Conservation (phyloP, 805 yeast genomes). For the Saturnispora dispora region DNA sequence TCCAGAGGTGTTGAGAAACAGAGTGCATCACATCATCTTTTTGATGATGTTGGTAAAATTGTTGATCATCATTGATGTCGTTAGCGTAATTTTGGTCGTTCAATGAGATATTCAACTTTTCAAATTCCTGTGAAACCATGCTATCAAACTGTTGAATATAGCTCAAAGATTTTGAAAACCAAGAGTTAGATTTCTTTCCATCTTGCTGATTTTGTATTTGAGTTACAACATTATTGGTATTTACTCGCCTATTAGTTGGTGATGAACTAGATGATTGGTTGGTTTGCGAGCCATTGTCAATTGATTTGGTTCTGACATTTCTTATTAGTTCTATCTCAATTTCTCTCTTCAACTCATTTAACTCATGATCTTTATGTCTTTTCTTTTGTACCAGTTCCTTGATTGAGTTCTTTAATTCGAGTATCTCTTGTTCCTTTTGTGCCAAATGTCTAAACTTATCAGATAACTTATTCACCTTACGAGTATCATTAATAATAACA, state of each 20-base stretch:
- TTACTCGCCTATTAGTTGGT: slow-evolving; percentile 10
- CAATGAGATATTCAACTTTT: slow-evolving; percentile 36
- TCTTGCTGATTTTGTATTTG: background rate
- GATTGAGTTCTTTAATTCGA: slow-evolving; percentile 53
- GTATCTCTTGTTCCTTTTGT: slow-evolving; percentile 55
- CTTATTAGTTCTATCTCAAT: slow-evolving; percentile 39
- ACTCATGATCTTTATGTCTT: slow-evolving; percentile 37
- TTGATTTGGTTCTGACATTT: slow-evolving; percentile 26
- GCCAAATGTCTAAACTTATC: slow-evolving; percentile 54
- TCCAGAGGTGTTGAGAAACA: slow-evolving; percentile 39
- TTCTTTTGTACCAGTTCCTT: slow-evolving; percentile 34
- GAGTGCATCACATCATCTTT: slow-evolving; percentile 28
- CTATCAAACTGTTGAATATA: slow-evolving; percentile 62
- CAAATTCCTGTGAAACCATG: slow-evolving; percentile 56
- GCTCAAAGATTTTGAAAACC: slow-evolving; percentile 44
- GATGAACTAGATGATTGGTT: slow-evolving; percentile 15
- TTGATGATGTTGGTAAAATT: slow-evolving; percentile 18
- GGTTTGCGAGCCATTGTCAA: background rate
- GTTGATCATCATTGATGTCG: slow-evolving; percentile 16
- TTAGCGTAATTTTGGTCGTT: slow-evolving; percentile 10
- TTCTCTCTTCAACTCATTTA: slow-evolving; percentile 39
- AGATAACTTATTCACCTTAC: background rate
- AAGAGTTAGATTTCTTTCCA: slow-evolving; percentile 14
- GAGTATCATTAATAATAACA: background rate
- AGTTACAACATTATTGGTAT: background rate